phyloP scores from a whole-genome alignment of 2,329 filamentous ascomycete species.

The Tolypocladium amazonense region DNA sequence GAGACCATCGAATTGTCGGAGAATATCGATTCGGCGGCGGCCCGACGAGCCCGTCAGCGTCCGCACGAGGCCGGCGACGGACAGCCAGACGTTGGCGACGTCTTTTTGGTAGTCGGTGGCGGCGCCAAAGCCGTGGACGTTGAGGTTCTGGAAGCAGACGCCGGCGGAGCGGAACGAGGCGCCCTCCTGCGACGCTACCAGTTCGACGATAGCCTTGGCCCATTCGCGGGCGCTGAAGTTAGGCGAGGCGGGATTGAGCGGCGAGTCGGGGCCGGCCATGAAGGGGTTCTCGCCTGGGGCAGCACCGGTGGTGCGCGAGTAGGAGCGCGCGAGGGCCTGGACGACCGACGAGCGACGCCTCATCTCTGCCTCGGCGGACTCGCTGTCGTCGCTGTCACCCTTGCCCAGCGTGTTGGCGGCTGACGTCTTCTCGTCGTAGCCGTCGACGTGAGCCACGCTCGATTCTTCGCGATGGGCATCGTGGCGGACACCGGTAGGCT shows the following conservation, averaged over 20 bases:
- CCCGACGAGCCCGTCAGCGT: slow-evolving; percentile 37
- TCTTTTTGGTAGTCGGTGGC: slow-evolving; percentile 63
- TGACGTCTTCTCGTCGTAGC: slow-evolving; percentile 17
- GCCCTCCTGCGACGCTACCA: slow-evolving; percentile 37
- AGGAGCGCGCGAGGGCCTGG: slow-evolving; percentile 44
- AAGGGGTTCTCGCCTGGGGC: slow-evolving; percentile 35
- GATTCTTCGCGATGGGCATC: slow-evolving; percentile 14
- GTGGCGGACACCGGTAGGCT: slow-evolving; percentile 6
- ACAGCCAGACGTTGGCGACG: slow-evolving; percentile 50
- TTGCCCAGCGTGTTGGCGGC: slow-evolving; percentile 18
- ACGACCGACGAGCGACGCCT: slow-evolving; percentile 40
- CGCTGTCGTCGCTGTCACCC: slow-evolving; percentile 10
- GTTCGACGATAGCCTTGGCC: slow-evolving; percentile 47
- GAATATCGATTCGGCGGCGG: slow-evolving; percentile 53
- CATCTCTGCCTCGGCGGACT: slow-evolving; percentile 27
- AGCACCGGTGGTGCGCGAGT: slow-evolving; percentile 35
- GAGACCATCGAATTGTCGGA: slow-evolving; percentile 56
- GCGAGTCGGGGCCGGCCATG: slow-evolving; percentile 33
- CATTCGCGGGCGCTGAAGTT: slow-evolving; percentile 46
- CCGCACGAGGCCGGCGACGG: slow-evolving; percentile 30
- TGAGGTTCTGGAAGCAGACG: slow-evolving; percentile 56
- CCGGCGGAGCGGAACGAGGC: slow-evolving; percentile 49
- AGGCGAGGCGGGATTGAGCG: slow-evolving; percentile 39
- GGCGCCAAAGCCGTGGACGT: slow-evolving; percentile 56
- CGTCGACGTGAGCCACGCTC: slow-evolving; percentile 13